These are phyloP conservation scores for Vicia faba DNA, from an alignment of 306 rosid genomes.

Conservation along the genomic window DNA sequence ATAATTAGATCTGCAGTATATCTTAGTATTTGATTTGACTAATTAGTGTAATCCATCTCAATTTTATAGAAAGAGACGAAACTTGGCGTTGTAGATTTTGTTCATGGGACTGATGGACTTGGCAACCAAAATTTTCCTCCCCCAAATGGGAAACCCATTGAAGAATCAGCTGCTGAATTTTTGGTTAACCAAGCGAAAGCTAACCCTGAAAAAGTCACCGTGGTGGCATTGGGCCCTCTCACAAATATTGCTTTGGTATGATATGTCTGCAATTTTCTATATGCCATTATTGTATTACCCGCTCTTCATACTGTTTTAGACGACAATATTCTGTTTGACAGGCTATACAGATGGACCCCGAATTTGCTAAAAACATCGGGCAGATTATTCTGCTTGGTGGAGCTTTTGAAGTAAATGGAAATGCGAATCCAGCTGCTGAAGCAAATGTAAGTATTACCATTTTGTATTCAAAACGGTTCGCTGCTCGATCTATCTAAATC, in stretches of 20 bases:
- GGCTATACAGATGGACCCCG: conserved; percentile 86
- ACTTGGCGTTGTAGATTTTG: conserved; percentile 85
- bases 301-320: conserved; percentile 17
- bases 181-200: conserved; percentile 71
- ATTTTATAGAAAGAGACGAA: conserved; percentile 63
- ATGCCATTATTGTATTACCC: neutral
- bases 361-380: conserved; percentile 62
- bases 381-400: conserved; percentile 92
- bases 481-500: conserved; percentile 25
- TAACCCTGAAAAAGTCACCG: conserved; percentile 78
- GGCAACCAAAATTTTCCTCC: conserved; percentile 94
- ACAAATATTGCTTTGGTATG: conserved; percentile 89
- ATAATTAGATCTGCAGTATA: conserved; percentile 9
- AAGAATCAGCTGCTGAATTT: conserved; percentile 70
- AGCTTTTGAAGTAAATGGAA: conserved; percentile 86
- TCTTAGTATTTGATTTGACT: conserved; percentile 6
- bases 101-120: conserved; percentile 90
- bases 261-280: conserved; percentile 32
- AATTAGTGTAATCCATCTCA: conserved; percentile 18
- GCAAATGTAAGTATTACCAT: conserved; percentile 66
- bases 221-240: conserved; percentile 93
- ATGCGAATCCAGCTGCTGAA: conserved; percentile 93
- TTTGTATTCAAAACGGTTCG: conserved; percentile 1
- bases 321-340: conserved; percentile 35
- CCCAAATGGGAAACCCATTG: conserved; percentile 73